phyloP scores from a whole-genome alignment of 148 eudicot species.

The Silene latifolia region DNA sequence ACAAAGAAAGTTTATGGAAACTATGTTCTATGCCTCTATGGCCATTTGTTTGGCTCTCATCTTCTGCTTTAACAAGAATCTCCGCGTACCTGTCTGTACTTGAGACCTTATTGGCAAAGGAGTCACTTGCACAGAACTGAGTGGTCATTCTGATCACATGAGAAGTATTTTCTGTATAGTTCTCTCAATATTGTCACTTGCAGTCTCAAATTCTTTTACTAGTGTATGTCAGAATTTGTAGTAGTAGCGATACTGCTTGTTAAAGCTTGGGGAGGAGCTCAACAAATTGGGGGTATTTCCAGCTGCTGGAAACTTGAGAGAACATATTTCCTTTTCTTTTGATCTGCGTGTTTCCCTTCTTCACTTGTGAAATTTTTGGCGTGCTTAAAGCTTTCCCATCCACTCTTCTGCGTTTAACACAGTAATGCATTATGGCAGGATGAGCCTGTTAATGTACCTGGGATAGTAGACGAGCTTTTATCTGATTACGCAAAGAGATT shows the following conservation, averaged over 20 bases:
- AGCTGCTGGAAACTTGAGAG: not conserved
- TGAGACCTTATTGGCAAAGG: not conserved
- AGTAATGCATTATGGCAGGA: conserved; percentile 50
- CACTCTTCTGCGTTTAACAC: conserved; percentile 3
- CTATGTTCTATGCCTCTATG: not conserved
- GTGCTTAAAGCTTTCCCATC: not conserved
- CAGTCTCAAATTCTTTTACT: not conserved
- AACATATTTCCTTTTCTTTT: not conserved
- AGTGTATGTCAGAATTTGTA: not conserved
- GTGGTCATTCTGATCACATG: not conserved
- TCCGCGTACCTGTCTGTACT: not conserved
- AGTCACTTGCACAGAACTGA: not conserved
- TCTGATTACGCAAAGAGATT: conserved; percentile 90
- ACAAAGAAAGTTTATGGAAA: not conserved
- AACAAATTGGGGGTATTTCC: not conserved
- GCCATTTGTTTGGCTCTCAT: not conserved
- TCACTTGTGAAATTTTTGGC: not conserved
- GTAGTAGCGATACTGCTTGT: not conserved
- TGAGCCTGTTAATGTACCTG: conserved; percentile 67
- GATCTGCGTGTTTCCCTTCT: not conserved
- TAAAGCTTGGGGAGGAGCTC: not conserved
- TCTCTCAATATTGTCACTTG: not conserved
- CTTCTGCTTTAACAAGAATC: not conserved
- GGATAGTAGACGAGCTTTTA: conserved; percentile 65
- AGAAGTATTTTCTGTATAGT: not conserved